phyloP scores from a whole-genome alignment of 441 rosid species.

The Lepidium campestre region DNA sequence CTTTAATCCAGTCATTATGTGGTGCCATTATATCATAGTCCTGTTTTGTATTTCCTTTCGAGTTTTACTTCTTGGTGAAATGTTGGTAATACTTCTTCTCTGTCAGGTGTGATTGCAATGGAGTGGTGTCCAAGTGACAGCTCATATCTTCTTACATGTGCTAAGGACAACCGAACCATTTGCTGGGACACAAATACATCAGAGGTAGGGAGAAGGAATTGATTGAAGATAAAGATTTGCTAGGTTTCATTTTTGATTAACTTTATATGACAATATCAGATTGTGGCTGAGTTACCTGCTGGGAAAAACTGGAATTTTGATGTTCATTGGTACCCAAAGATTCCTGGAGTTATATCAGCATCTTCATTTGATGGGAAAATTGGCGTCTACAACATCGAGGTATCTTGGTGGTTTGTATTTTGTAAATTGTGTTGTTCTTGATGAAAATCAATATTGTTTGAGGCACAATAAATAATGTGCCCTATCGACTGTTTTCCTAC shows the following conservation, averaged over 20 bases:
- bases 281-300: slow-evolving; percentile 87
- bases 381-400: slow-evolving; percentile 96
- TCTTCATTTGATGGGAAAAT: slow-evolving; percentile 98
- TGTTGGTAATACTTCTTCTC: slow-evolving; percentile 12
- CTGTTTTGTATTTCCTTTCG: slow-evolving; percentile 6
- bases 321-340: slow-evolving; percentile 96
- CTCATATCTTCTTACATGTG: slow-evolving; percentile 94
- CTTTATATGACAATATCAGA: slow-evolving; percentile 39
- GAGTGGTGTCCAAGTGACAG: slow-evolving; percentile 96
- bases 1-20: not conserved
- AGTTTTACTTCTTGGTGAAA: not conserved
- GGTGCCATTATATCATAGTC: slow-evolving; percentile 4
- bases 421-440: not conserved
- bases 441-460: not conserved
- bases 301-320: slow-evolving; percentile 99
- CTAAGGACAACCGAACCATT: slow-evolving; percentile 95
- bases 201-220: slow-evolving; percentile 46
- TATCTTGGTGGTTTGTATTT: slow-evolving; percentile 21
- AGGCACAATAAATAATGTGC: not conserved
- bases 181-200: slow-evolving; percentile 95
- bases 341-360: slow-evolving; percentile 95
- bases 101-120: slow-evolving; percentile 97
- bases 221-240: not conserved
- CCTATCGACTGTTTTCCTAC: not conserved
- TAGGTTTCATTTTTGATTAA: slow-evolving; percentile 4